Percentiles rank a stretch among this genome's conserved stretches.
Conservation (phyloP, 2,329 filamentous ascomycete species). For the Cryoendolithus antarcticus region DNA sequence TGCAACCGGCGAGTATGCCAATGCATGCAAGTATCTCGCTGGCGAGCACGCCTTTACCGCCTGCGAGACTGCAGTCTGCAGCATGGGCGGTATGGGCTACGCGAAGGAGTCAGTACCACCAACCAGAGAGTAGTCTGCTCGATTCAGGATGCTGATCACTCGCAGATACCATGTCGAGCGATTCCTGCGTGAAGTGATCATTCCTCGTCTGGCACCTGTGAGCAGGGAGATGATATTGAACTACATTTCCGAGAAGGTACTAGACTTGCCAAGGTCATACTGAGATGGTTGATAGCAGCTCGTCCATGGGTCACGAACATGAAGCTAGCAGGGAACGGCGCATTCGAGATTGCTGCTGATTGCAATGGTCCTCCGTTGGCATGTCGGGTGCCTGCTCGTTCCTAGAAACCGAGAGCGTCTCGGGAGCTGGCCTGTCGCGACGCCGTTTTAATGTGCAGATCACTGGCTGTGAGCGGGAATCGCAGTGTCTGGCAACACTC, state of each 20-base stretch:
- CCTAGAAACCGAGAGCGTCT: no score
- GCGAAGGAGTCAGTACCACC: constrained; percentile 34
- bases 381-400: no score
- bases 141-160: neutral
- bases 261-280: constrained; percentile 19
- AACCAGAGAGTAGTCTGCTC: no score
- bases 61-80: constrained; percentile 49
- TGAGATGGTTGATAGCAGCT: constrained; percentile 1
- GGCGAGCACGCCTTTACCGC: constrained; percentile 52
- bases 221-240: constrained; percentile 30
- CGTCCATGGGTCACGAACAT: no score
- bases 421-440: no score
- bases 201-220: constrained; percentile 52
- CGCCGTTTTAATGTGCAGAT: no score
- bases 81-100: constrained; percentile 54
- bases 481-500: no score
- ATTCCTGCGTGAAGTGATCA: constrained; percentile 51
- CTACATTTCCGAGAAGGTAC: constrained; percentile 21
- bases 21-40: constrained; percentile 57
- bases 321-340: no score
- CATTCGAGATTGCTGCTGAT: no score
- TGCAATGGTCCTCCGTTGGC: no score
- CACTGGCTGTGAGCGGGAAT: no score
- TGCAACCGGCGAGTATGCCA: constrained; percentile 44
- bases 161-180: constrained; percentile 48